Conservation (phyloP, 306 rosid genomes). For the Trifolium pratense region DNA sequence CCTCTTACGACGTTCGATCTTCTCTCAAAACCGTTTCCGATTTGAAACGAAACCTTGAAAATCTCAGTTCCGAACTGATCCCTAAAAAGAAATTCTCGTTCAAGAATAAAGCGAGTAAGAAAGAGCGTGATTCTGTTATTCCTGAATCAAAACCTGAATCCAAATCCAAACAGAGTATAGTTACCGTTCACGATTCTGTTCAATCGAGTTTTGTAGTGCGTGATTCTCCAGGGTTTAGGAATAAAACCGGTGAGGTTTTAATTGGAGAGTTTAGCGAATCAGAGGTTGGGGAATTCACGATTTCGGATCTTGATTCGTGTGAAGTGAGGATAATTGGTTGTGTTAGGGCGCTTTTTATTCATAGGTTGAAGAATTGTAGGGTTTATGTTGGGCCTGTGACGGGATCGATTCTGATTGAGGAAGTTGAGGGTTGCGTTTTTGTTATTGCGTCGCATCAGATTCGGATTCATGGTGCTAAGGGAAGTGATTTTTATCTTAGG, state of each 20-base stretch:
- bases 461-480: conserved; percentile 73
- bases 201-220: conserved; percentile 43
- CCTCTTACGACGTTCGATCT: conserved; percentile 79
- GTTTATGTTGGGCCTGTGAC: conserved; percentile 72
- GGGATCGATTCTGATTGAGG: conserved; percentile 74
- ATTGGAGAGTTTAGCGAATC: conserved; percentile 53
- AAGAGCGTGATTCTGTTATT: conserved; percentile 36
- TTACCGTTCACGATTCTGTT: conserved; percentile 9
- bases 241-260: conserved; percentile 57
- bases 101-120: conserved; percentile 62
- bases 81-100: conserved; percentile 84
- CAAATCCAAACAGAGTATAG: conserved; percentile 29
- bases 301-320: conserved; percentile 83
- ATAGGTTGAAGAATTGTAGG: conserved; percentile 65
- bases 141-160: conserved; percentile 11
- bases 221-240: conserved; percentile 69
- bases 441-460: conserved; percentile 85
- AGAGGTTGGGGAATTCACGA: conserved; percentile 73
- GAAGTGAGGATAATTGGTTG: conserved; percentile 76
- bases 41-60: conserved; percentile 42
- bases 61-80: conserved; percentile 51
- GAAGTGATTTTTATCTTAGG: conserved; percentile 72
- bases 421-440: conserved; percentile 68
- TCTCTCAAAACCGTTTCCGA: conserved; percentile 74
- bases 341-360: conserved; percentile 72